Conservation (phyloP, 768 basidiomycete genomes). For the Hericium coralloides region DNA sequence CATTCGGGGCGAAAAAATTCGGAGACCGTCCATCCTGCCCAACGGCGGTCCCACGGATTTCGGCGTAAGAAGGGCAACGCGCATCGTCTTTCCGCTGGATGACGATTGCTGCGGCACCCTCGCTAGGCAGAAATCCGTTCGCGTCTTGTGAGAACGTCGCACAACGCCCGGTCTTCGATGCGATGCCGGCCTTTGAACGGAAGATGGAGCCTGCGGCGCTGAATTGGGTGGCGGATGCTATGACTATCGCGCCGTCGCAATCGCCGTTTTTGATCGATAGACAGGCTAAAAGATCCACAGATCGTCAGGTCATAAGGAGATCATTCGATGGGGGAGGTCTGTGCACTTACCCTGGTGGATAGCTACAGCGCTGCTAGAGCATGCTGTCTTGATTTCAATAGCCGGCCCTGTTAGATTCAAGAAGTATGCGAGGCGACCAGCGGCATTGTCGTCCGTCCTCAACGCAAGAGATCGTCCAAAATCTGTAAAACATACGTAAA, state of each 20-base stretch:
- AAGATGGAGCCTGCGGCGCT: not conserved
- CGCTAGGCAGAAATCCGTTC: constrained; percentile 1
- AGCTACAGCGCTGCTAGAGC: constrained; percentile 9
- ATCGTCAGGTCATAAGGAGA: too few species aligned
- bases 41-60: not conserved
- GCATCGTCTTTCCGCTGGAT: not conserved
- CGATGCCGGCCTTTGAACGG: not conserved
- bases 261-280: not conserved
- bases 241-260: not conserved
- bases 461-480: not conserved
- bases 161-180: not conserved
- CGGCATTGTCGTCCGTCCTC: not conserved
- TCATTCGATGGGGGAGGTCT: not conserved
- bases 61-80: not conserved
- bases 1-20: constrained; percentile 1
- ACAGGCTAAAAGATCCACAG: constrained; percentile 1
- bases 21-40: not conserved
- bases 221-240: constrained; percentile 1
- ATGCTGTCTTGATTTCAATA: constrained; percentile 11
- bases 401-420: constrained; percentile 10
- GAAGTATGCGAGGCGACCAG: constrained; percentile 6
- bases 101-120: constrained; percentile 1
- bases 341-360: constrained; percentile 11
- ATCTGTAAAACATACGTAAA: not conserved
- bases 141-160: not conserved